Evolutionary conservation across 2,329 filamentous ascomycete species (phyloP).

Genomic region (Thermoascus crustaceus): DNA sequence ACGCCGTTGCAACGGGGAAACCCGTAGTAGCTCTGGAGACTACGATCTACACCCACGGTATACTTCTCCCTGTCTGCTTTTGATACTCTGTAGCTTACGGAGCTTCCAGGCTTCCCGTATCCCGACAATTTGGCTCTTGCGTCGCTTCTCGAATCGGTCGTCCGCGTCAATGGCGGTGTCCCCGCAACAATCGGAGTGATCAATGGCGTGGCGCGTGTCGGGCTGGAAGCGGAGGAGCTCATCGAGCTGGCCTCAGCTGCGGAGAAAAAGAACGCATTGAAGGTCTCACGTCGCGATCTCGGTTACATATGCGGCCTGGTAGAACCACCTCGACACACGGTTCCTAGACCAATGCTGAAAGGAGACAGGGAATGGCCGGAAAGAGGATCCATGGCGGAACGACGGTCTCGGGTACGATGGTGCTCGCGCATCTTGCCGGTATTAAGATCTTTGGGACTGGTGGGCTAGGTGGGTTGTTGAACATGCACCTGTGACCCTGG

Average conservation of each 20-base stretch:
- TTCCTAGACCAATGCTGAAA: conserved; percentile 6
- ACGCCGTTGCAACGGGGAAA: conserved; percentile 63
- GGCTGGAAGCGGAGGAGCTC: conserved; percentile 64
- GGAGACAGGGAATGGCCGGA: conserved; percentile 52
- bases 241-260: conserved; percentile 59
- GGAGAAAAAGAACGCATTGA: conserved; percentile 59
- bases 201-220: conserved; percentile 73
- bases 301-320: conserved; percentile 73
- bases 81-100: conserved; percentile 7
- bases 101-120: conserved; percentile 54
- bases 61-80: conserved; percentile 2
- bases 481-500: neutral
- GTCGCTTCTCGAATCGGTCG: conserved; percentile 69
- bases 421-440: conserved; percentile 75
- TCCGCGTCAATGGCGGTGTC: conserved; percentile 71
- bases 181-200: conserved; percentile 88
- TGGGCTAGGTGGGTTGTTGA: conserved; percentile 53
- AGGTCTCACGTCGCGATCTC: conserved; percentile 81
- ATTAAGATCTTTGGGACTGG: conserved; percentile 93
- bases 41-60: conserved; percentile 93
- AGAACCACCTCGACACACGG: conserved; percentile 19
- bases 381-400: conserved; percentile 76
- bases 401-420: conserved; percentile 87
- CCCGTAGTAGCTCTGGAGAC: conserved; percentile 91
- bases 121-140: conserved; percentile 68